Base-by-base conservation (phyloP, 1,139 yeast genomes). In the Candida dubliniensis region DNA sequence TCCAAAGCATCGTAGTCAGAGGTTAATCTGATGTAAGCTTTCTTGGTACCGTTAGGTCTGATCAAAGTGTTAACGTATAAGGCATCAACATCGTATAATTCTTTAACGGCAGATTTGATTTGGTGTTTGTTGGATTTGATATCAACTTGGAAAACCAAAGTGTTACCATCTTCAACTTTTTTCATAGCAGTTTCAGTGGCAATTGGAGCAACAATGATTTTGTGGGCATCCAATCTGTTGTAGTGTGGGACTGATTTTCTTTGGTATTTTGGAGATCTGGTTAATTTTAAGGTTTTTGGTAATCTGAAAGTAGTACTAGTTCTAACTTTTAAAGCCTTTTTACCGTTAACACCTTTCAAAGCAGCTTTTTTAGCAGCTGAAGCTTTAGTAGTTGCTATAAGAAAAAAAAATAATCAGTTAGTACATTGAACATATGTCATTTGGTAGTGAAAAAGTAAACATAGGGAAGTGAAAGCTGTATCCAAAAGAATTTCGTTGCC, bases 1-100 rank as follows among this genome's bases (percentile, higher is more conserved):
- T 93, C 99, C 76, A 95, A 87, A 75, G 99, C 99, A 80, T 93
- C 99, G 82, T 86, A 88, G 79, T 95, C 99, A 74, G 97, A 95
- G 69, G 98, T 90, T 75, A 93, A 87, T 82, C 96, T 90, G 74
- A 93, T 93, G 82, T 87, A 93, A 71, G 99, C 99, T 86, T 95
- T 95, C 89, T 93, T 93, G 81, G 97, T 87, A 77, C 99, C 99
- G 76, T 93, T 91, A 73, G 99, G 97, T 81, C 96, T 88, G 69
- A 93, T 77, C 76, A 91, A 83, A 66, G 98, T 93, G 93, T 93
- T 89, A 69, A 93, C 91, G 78, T 88, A 82, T 68, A 77, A 80
- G 62, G 87, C 95, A 64, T 93, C 98, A 66, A 93, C 97, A 70
- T 88, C 91, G 84, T 93, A 93, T 72, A 93, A 84, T 79, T 90